Conservation (phyloP, 495 filamentous ascomycete species). For the Filosporella fistucella region DNA sequence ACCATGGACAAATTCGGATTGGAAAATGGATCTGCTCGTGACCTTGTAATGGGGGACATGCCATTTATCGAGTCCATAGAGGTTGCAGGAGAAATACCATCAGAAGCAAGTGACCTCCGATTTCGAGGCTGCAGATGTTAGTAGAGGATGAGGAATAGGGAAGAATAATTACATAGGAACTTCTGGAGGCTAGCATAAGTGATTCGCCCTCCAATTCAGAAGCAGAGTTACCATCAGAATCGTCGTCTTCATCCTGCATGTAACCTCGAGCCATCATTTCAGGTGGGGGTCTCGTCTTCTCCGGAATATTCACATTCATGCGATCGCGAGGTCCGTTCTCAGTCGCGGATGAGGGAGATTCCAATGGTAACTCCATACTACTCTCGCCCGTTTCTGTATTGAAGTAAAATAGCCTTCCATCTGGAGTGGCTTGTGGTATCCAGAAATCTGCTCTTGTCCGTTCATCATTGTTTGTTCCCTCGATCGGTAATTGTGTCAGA, state of each 20-base stretch:
- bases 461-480: constrained; percentile 59
- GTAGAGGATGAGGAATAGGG: background rate
- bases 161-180: constrained; percentile 42
- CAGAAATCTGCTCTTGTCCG: constrained; percentile 93
- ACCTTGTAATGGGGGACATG: constrained; percentile 42
- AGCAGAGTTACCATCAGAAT: constrained; percentile 70
- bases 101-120: constrained; percentile 59
- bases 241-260: constrained; percentile 78
- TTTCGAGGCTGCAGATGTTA: constrained; percentile 28
- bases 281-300: constrained; percentile 86
- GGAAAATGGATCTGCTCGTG: constrained; percentile 41
- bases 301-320: constrained; percentile 80
- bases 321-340: constrained; percentile 86
- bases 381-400: constrained; percentile 93
- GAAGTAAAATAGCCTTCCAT: constrained; percentile 94
- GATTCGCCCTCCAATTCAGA: constrained; percentile 74
- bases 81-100: constrained; percentile 80
- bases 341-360: constrained; percentile 74
- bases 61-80: constrained; percentile 85
- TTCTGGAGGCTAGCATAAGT: constrained; percentile 39
- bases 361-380: constrained; percentile 88
- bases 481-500: constrained; percentile 58
- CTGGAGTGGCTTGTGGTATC: constrained; percentile 95
- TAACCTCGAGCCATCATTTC: constrained; percentile 88
- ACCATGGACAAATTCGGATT: constrained; percentile 43